Base-by-base conservation (phyloP, 2,329 filamentous ascomycete species). In the Diplodia mutila region DNA sequence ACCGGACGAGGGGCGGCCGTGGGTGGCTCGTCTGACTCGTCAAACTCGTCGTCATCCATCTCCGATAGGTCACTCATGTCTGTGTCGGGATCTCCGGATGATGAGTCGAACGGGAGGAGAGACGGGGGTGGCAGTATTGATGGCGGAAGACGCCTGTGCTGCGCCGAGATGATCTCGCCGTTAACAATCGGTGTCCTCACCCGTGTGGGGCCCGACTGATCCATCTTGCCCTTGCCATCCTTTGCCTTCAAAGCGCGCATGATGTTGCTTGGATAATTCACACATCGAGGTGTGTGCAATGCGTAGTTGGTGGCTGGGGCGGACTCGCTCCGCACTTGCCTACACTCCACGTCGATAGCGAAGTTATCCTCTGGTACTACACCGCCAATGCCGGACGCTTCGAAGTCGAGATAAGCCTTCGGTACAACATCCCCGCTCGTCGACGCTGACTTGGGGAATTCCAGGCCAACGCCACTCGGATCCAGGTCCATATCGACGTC, bases 61-160 rank as follows among this genome's bases (percentile, higher is more conserved):
- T 80, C 78, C 2, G 77, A 80, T 2, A 79, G 25, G 14, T 53
- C 51, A 18, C 49, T 53, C 4, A 76, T 73, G 21, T 76, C 74
- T 1, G 76, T 79, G 11, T 78, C 77, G 1, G 74, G 69, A 12
- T 78, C 76, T 16, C 73, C 74, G 1, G 75, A 78, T 8, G 74
- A 79, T 3, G 76, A 78, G 51, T 79, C 77, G 55, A 79, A 75
- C 0, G 78, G 76, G 32, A 82, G 76, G 68, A 80, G 82, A 0
- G 81, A 80, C 0, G 82, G 78, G 1, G 81, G 80, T 2, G 83
- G 83, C 1, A 85, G 76, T 8, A 71, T 66, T 0, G 82, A 83
- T 14, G 76, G 80, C 0, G 80, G 79, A 7, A 84, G 57, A 84
- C 94, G 61, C 81, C 94, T 61, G 83, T 90, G 67, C 85, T 94